Base-by-base conservation (phyloP, 176 grass and related monocot genomes). In the Ensete ventricosum region DNA sequence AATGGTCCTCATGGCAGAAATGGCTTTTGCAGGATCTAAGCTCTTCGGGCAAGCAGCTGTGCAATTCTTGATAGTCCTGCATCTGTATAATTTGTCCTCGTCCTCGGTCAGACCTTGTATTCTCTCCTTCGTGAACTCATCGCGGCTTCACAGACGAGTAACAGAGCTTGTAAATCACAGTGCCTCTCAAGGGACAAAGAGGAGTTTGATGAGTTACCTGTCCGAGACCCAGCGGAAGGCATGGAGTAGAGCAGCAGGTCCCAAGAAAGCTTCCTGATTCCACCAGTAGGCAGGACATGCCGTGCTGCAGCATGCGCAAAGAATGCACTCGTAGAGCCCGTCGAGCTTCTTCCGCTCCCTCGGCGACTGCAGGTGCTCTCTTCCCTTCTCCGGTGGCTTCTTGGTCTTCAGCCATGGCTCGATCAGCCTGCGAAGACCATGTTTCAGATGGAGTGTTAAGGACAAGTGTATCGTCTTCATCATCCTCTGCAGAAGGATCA, bases 241-340 rank as follows among this genome's bases (percentile, higher is more conserved):
- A 72, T 92, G 83, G 19, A 92, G 76, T 69, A 90, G 73, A 14
- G 81, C 83, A 53, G 83, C 83, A 9, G 83, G 93, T 8, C 89
- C 87, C 6, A 79, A 80, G 83, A 90, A 96, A 27, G 78, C 87
- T 82, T 90, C 87, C 1, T 83, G 84, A 76, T 92, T 96, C 93
- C 89, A 92, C 87, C 93, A 92, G 73, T 90, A 96, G 27, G 85
- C 82, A 17, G 87, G 89, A 73, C 89, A 90, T 62, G 89, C 92
- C 5, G 87, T 60, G 81, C 93, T 86, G 78, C 85, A 92, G 82
- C 85, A 92, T 14, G 89, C 81, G 82, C 89, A 88, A 1, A 96
- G 78, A 57, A 96, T 92, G 80, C 89, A 92, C 86, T 90, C 89
- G 78, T 96, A 96, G 59, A 92, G 76, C 62, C 87, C 85, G 72